Base-by-base conservation (phyloP, 1,284 basidiomycete species). In the Irpex rosettiformis region DNA sequence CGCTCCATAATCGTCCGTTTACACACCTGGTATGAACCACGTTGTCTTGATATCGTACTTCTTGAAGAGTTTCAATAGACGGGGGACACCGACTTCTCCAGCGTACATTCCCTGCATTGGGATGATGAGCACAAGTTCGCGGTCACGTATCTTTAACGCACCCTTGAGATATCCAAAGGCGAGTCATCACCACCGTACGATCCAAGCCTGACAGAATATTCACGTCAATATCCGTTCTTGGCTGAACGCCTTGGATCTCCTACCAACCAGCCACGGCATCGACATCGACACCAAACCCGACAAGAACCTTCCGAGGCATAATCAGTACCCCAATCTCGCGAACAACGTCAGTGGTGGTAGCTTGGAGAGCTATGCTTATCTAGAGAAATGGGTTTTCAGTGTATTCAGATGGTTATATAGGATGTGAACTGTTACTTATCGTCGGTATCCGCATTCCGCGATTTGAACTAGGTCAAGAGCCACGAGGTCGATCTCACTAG, bases 151-250 rank as follows among this genome's bases (percentile, higher is more conserved):
- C 22, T 67, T 8, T 10, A 28, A 27, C 72, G 59, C 65, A 81
- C 80, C 49, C 86, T 76, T 0, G 83, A 85, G 54, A 88, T 86
- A 66, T 89, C 87, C 25, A 80, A 70, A 2, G 85, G 82, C 0
- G 83, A 86, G 64, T 88, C 81, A 64, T 87, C 81, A 22, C 85
- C 86, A 1, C 86, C 86, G 65, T 88, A 88, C 0, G 86, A 87
- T 3, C 85, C 85, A 24, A 89, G 73, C 85, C 85, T 86, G 55
- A 6, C 29, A 11, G n/a, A 18, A 30, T 18, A 30, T 21, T 24
- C 40, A 25, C 33, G 33, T 37, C 33, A 37, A 16, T 37, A 53
- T 58, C 30, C 30, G 33, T 24, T 16, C 13, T 25, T 52, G 25
- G 47, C 24, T 43, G 6, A 18, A 48, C 49, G 13, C 28, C 4